Percentiles rank a stretch among this genome's conserved stretches.
These are phyloP conservation scores for Leptographium wingfieldii DNA, from an alignment of 2,329 filamentous ascomycete genomes.

Conservation along the genomic window DNA sequence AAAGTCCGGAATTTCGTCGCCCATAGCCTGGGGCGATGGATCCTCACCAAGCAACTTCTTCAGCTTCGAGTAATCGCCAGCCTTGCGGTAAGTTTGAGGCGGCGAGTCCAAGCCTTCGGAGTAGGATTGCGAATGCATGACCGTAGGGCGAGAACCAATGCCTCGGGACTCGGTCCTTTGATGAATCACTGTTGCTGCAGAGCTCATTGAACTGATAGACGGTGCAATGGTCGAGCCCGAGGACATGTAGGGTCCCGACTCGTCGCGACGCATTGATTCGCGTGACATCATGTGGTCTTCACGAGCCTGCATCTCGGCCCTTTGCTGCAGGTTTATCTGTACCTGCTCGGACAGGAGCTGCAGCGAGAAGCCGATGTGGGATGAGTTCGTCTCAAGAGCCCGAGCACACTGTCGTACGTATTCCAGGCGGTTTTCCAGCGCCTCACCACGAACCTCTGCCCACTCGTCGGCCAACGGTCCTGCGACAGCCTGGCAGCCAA, in stretches of 20 bases:
- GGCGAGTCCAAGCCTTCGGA: constrained; percentile 41
- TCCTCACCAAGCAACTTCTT: constrained; percentile 56
- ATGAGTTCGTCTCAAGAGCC: constrained; percentile 74
- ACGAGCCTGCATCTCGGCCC: constrained; percentile 29
- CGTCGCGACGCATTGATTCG: constrained; percentile 43
- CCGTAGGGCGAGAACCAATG: constrained; percentile 28
- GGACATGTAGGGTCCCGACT: constrained; percentile 40
- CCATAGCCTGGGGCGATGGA: constrained; percentile 35
- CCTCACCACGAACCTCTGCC: constrained; percentile 82
- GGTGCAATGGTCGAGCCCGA: constrained; percentile 13
- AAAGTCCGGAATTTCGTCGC: constrained; percentile 73
- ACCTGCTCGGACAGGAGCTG: constrained; percentile 79
- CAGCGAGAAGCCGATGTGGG: constrained; percentile 76
- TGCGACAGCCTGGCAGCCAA: constrained; percentile 83
- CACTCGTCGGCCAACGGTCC: constrained; percentile 89
- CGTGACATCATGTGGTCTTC: constrained; percentile 32
- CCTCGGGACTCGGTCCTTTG: constrained; percentile 45
- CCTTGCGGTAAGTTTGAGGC: constrained; percentile 40
- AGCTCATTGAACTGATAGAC: neutral
- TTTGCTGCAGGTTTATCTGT: constrained; percentile 40
- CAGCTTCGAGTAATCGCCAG: constrained; percentile 50
- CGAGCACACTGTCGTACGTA: constrained; percentile 66
- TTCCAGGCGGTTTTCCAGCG: constrained; percentile 73
- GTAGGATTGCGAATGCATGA: constrained; percentile 49
- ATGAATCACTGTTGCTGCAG: constrained; percentile 24